Evolutionary conservation across 2,329 filamentous ascomycete genomes (phyloP), one percentile per base, ranked within the genome.

Genomic region (Claviceps fusiformis): DNA sequence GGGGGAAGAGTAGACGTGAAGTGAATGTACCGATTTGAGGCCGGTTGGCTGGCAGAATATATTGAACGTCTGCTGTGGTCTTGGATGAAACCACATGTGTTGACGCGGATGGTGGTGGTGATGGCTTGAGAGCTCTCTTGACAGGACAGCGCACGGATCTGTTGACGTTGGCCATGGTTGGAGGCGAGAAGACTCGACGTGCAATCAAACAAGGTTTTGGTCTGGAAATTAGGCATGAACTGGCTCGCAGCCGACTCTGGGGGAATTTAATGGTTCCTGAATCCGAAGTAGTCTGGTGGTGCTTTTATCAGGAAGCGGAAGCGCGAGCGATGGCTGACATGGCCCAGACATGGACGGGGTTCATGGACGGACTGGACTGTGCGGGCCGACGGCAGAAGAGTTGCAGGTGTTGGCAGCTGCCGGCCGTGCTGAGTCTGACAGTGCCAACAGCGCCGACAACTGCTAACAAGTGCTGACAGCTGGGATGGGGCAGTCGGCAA

Each of bases 1-100:
- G 27, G 31, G 33, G 11, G 4, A 24, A 24, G 24, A 24, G 24
- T 24, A 24, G 24, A 24, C 24, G 24, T 24, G 24, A 24, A 24
- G 52, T 56, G 41, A 52, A 55, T 19, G 41, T 59, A 68, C 67
- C 65, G 52, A 60, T 53, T 37, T 61, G 60, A 35, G 65, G 59
- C 13, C 61, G 57, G 13, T 63, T 57, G 43, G 60, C 67, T 49
- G 66, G 66, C 45, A 67, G 54, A 29, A 60, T 53, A 56, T 67
- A 66, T 41, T 59, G 62, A 50, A 68, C 62, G 52, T 68, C 67
- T 31, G 63, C 60, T 44, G 62, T 63, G 24, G 53, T 48, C 15
- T 55, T 59, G 29, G 67, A 61, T 49, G 59, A 58, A 43, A 67
- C 65, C 45, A 63, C 52, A 37, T 65, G 60, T 10, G 55, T 54